These are phyloP conservation scores for Primulina eburnea DNA, from an alignment of 257 asterid species.

Conservation along the genomic window DNA sequence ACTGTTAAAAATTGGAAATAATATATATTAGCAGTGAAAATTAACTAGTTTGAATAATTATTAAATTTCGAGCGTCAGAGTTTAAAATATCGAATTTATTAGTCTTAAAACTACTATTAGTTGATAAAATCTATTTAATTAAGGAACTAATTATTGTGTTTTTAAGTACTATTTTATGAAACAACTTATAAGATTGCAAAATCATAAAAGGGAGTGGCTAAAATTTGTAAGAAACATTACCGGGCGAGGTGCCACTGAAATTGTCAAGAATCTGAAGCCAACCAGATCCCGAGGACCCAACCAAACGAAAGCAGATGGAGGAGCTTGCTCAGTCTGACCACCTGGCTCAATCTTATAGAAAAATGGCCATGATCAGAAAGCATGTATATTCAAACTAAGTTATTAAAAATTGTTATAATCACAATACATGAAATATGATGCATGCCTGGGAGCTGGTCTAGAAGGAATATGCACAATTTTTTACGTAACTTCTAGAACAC, in stretches of 20 bases:
- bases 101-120: too few species aligned
- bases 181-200: constrained; percentile 10
- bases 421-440: constrained; percentile 34
- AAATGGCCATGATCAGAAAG: constrained; percentile 31
- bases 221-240: constrained; percentile 39
- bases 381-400: constrained; percentile 2
- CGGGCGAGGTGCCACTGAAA: constrained; percentile 97
- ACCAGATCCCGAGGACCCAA: constrained; percentile 74
- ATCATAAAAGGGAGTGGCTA: constrained; percentile 1
- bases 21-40: too few species aligned
- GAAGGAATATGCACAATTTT: constrained; percentile 93
- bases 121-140: too few species aligned
- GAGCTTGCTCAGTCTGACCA: constrained; percentile 95
- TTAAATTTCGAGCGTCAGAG: too few species aligned
- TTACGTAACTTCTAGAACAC: constrained; percentile 74
- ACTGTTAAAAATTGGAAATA: too few species aligned
- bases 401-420: constrained; percentile 7
- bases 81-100: too few species aligned
- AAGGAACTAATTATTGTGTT: too few species aligned
- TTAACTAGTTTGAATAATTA: too few species aligned
- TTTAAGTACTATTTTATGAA: neutral
- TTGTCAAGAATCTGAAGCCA: constrained; percentile 82
- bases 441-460: constrained; percentile 99
- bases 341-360: constrained; percentile 87
- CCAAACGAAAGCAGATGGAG: constrained; percentile 96